These are phyloP conservation scores for Solanum okadae DNA, from an alignment of 257 asterid species.

Conservation along the genomic window DNA sequence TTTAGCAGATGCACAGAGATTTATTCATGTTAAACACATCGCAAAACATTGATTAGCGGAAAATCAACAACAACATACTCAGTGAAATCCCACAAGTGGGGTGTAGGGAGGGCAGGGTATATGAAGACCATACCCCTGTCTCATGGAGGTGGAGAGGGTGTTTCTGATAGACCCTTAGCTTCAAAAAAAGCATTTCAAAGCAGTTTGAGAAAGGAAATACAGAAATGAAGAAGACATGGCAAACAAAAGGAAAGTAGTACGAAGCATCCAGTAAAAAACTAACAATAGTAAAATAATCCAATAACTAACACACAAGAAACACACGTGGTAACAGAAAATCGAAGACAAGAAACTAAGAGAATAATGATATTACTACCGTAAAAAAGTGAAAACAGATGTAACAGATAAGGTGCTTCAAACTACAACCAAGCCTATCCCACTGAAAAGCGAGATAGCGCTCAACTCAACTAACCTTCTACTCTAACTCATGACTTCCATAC, in stretches of 20 bases:
- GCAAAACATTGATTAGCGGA: not conserved
- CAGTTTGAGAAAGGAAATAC: not conserved
- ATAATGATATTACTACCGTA: not conserved
- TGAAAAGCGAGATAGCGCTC: not conserved
- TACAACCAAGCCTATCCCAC: not conserved
- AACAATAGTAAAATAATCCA: not conserved
- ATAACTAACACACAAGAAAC: not conserved
- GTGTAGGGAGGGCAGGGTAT: not conserved
- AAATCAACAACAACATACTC: not conserved
- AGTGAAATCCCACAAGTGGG: not conserved
- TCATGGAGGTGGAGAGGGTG: not conserved
- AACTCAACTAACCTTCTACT: not conserved
- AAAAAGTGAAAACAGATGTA: not conserved
- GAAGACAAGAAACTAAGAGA: not conserved
- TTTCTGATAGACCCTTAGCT: not conserved
- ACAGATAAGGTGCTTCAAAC: not conserved
- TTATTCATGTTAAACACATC: not conserved
- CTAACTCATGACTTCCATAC: not conserved
- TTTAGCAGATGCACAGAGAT: not conserved
- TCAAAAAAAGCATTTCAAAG: not conserved
- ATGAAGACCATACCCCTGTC: not conserved
- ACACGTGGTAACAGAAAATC: not conserved
- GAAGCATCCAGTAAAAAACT: not conserved
- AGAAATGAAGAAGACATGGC: not conserved
- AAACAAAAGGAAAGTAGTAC: not conserved